Percentiles rank a stretch among this genome's conserved stretches.
These are phyloP conservation scores for Colletotrichum echinochloae DNA, from an alignment of 2,329 filamentous ascomycete species.

Conservation along the genomic window DNA sequence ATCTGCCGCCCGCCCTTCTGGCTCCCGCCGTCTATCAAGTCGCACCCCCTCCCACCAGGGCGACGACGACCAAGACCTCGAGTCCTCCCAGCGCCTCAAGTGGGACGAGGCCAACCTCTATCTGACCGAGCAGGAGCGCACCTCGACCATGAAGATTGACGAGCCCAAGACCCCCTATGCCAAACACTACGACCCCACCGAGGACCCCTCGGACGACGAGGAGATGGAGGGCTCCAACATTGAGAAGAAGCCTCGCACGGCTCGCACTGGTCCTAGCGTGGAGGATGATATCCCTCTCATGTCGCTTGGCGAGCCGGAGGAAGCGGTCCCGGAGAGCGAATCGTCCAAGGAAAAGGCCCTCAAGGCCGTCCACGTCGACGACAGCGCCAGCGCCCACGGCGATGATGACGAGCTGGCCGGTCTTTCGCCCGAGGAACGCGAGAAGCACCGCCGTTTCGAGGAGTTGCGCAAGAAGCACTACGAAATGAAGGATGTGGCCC, in stretches of 20 bases:
- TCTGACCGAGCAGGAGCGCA: conserved; percentile 95
- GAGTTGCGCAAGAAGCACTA: conserved; percentile 95
- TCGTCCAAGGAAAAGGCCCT: conserved; percentile 46
- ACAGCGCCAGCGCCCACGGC: conserved; percentile 64
- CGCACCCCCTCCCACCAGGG: conserved; percentile 59
- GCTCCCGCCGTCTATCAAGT: conserved; percentile 79
- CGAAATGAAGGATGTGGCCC: conserved; percentile 96
- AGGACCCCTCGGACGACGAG: conserved; percentile 85
- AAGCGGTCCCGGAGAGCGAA: conserved; percentile 67
- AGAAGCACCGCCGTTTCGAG: conserved; percentile 95
- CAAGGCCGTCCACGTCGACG: conserved; percentile 78
- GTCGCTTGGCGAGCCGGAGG: conserved; percentile 92
- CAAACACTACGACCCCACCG: conserved; percentile 87
- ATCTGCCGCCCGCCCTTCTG: conserved; percentile 72
- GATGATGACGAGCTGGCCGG: conserved; percentile 67
- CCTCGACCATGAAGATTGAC: conserved; percentile 97
- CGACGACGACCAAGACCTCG: conserved; percentile 60
- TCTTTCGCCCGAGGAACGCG: conserved; percentile 77
- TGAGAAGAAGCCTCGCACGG: conserved; percentile 52
- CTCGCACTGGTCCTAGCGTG: conserved; percentile 42
- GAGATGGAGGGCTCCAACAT: conserved; percentile 70
- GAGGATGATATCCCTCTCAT: conserved; percentile 89
- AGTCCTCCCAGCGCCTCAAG: conserved; percentile 82
- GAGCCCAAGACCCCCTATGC: conserved; percentile 99
- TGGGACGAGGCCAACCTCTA: conserved; percentile 99